Base-by-base conservation (phyloP, 768 basidiomycete genomes). In the Rhizopogon vesiculosus region DNA sequence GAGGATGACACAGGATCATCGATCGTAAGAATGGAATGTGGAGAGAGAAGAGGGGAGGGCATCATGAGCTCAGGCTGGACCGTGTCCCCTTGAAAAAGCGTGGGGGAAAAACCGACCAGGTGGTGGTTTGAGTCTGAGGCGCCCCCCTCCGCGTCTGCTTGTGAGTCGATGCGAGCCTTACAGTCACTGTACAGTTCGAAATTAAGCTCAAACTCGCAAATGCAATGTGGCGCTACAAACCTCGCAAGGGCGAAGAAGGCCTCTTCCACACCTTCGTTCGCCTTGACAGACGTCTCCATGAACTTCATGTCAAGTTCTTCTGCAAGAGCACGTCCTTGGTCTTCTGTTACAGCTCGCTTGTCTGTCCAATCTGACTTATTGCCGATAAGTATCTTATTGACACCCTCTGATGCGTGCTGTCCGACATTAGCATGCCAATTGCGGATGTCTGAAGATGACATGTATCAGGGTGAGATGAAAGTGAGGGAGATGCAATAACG, bases 291-390 rank as follows among this genome's bases (percentile, higher is more conserved):
- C 15, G 97, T 99, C 76, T 98, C 97, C 82, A 98, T 89, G 72
- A 97, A 99, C 69, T 82, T 87, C 71, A 99, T 82, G 18, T 92
- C 94, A 31, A 98, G 83, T 71, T 98, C 94, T 53, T 88, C 79
- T 4, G 97, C 97, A 43, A 99, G 83, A 64, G 89, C 90, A 56
- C 87, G 87, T 41, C 97, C 96, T 74, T 94, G 91, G 66, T 93
- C 89, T 69, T 90, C 86, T 5, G 92, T 87, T 55, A 99, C 91
- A 15, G 86, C 89, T 61, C 89, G 85, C 77, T 97, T 98, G 73
- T 98, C 96, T 54, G 87, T 85, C 93, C 95, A 97, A 72, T 99
- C 97, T 43, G 91, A 98, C 74, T 99, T 99, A 79, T 99, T 99
- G 41, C 97, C 97, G 62, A 98, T 91, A 52, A 98, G 85, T 58